phyloP scores from a whole-genome alignment of 345 rosid genomes.

The Microthlaspi erraticum region DNA sequence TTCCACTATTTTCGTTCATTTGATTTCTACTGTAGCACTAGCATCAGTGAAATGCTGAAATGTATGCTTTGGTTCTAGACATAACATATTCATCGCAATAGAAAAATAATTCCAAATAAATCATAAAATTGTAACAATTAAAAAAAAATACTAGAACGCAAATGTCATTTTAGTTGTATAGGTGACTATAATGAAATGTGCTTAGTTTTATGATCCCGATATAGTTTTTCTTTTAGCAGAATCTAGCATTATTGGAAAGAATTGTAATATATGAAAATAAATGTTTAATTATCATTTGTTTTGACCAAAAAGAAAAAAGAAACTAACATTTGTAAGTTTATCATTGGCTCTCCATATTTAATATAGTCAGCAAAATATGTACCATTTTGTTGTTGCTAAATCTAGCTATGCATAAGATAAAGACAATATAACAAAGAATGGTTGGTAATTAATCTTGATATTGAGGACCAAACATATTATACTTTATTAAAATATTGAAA shows the following conservation, averaged over 20 bases:
- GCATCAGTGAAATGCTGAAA: not conserved
- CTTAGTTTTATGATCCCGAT: too few species aligned
- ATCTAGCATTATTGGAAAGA: too few species aligned
- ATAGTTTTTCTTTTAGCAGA: too few species aligned
- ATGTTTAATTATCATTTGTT: too few species aligned
- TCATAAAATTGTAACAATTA: too few species aligned
- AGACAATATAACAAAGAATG: slow-evolving; percentile 38
- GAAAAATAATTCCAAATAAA: not conserved
- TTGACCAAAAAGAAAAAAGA: too few species aligned
- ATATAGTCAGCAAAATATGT: not conserved
- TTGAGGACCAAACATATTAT: slow-evolving; percentile 35
- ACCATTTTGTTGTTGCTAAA: slow-evolving; percentile 5
- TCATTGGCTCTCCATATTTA: slow-evolving; percentile 2
- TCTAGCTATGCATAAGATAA: slow-evolving; percentile 36
- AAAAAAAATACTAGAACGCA: too few species aligned
- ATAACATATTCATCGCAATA: not conserved
- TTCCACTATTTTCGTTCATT: not conserved
- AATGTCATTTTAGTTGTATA: too few species aligned
- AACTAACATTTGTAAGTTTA: not conserved
- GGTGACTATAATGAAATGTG: too few species aligned
- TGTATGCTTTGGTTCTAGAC: not conserved
- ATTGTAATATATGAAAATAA: too few species aligned
- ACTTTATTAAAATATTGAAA: not conserved
- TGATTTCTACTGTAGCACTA: not conserved
- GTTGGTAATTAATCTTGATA: slow-evolving; percentile 25